A percentile compares a stretch with the other conserved stretches of the same genome.
These are phyloP conservation scores for Fibroporia radiculosa DNA, from an alignment of 768 basidiomycete genomes.

Conservation along the genomic window DNA sequence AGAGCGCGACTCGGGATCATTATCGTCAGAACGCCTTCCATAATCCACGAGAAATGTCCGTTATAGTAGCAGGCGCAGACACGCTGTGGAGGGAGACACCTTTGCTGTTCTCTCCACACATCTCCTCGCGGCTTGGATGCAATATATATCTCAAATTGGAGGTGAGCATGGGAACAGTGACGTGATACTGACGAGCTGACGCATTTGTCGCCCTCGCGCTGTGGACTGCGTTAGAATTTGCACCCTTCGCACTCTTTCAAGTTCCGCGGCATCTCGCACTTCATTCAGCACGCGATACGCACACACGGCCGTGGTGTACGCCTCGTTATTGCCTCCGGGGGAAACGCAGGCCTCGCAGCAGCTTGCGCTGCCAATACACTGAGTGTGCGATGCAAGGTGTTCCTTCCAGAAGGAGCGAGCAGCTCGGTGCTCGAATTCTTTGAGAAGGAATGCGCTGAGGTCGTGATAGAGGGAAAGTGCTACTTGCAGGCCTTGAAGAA, in stretches of 20 bases:
- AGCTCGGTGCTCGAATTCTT: slow-evolving; percentile 43
- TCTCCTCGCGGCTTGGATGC: slow-evolving; percentile 45
- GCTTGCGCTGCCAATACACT: slow-evolving; percentile 54
- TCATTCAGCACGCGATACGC: slow-evolving; percentile 43
- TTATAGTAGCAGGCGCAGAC: not conserved
- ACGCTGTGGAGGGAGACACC: slow-evolving; percentile 58
- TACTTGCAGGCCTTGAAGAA: slow-evolving; percentile 51
- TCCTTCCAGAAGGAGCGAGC: slow-evolving; percentile 48
- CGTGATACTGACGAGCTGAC: no score
- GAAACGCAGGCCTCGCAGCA: slow-evolving; percentile 74
- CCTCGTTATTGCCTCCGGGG: slow-evolving; percentile 64
- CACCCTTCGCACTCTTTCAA: slow-evolving; percentile 76
- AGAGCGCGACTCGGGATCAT: no score
- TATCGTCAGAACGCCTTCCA: no score
- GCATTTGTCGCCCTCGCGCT: not conserved
- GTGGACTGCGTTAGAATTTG: slow-evolving; percentile 41
- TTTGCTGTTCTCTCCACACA: slow-evolving; percentile 48
- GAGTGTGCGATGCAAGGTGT: slow-evolving; percentile 56
- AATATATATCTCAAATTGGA: slow-evolving; percentile 68
- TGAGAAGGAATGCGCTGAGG: slow-evolving; percentile 44
- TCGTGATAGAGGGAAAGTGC: slow-evolving; percentile 47
- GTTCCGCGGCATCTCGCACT: slow-evolving; percentile 60
- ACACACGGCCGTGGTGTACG: slow-evolving; percentile 48
- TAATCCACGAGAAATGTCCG: no score
- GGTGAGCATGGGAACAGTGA: slow-evolving; percentile 28